phyloP scores from a whole-genome alignment of 805 yeast genomes.

The Candida tibetensis region DNA sequence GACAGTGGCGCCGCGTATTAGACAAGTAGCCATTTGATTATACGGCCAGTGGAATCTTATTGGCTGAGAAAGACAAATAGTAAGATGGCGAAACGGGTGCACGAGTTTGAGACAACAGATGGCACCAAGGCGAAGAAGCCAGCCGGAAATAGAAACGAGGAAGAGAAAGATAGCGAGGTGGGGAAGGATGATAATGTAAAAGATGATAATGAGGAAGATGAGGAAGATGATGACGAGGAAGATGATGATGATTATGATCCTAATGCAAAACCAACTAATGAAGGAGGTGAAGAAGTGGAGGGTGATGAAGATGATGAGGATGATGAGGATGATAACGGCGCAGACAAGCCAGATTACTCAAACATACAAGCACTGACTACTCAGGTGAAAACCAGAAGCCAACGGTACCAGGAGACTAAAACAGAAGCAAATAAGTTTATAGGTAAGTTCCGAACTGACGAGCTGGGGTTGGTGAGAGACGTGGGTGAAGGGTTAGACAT shows the following conservation, averaged over 20 bases:
- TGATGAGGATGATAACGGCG: conserved; percentile 22
- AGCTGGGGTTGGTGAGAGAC: conserved; percentile 13
- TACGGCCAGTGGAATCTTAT: too few relatives aligned
- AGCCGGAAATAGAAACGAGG: too few relatives aligned
- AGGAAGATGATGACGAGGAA: conserved; percentile 26
- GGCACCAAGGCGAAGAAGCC: background rate
- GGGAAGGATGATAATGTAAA: too few relatives aligned
- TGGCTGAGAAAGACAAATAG: too few relatives aligned
- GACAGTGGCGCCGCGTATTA: too few relatives aligned
- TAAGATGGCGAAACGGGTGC: too few relatives aligned
- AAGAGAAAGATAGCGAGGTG: too few relatives aligned
- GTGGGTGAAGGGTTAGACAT: conserved; percentile 23
- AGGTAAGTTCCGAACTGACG: conserved; percentile 16
- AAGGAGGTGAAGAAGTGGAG: conserved; percentile 29
- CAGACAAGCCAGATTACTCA: conserved; percentile 39
- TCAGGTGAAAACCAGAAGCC: conserved; percentile 67
- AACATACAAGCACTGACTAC: conserved; percentile 54
- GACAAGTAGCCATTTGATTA: too few relatives aligned
- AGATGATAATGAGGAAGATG: conserved; percentile 19
- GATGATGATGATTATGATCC: conserved; percentile 38
- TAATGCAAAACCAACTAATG: conserved; percentile 14
- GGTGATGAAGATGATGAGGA: conserved; percentile 35
- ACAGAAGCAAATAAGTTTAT: conserved; percentile 6
- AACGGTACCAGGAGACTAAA: conserved; percentile 43
- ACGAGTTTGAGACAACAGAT: too few relatives aligned